Conservation (phyloP, 495 filamentous ascomycete genomes). For the Penicillium samsonianum region DNA sequence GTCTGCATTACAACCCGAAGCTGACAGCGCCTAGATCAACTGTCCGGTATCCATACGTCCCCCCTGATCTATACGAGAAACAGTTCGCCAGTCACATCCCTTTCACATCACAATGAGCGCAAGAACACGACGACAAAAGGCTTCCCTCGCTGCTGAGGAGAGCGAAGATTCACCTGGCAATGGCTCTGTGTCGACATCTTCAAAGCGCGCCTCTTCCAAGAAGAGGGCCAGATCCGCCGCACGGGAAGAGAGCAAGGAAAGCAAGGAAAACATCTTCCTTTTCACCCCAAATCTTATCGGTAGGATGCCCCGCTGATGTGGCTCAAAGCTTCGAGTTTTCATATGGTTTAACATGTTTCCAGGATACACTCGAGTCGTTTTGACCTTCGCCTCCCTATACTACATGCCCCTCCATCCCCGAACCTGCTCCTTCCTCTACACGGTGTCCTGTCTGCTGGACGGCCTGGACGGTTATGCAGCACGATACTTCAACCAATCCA, state of each 20-base stretch:
- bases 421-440: slow-evolving; percentile 90
- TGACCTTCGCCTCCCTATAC: slow-evolving; percentile 90
- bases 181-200: slow-evolving; percentile 31
- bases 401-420: slow-evolving; percentile 98
- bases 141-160: slow-evolving; percentile 40
- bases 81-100: neutral
- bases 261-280: slow-evolving; percentile 87
- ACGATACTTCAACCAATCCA: slow-evolving; percentile 83
- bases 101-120: slow-evolving; percentile 39
- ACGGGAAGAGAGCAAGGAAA: slow-evolving; percentile 55
- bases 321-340: neutral
- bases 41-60: neutral
- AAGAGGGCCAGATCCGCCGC: slow-evolving; percentile 26
- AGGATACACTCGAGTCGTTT: slow-evolving; percentile 88
- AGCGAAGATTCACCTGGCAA: slow-evolving; percentile 37
- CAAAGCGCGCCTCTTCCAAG: slow-evolving; percentile 28
- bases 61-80: slow-evolving; percentile 2
- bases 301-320: slow-evolving; percentile 38
- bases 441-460: slow-evolving; percentile 88
- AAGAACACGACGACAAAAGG: slow-evolving; percentile 47
- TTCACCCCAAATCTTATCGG: slow-evolving; percentile 95
- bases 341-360: slow-evolving; percentile 10
- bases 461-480: slow-evolving; percentile 92
- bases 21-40: neutral
- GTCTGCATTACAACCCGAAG: neutral